Evolutionary conservation across 805 yeast species (phyloP), one percentile per base, ranked within the genome.

Genomic region (Blastobotrys terrestris): DNA sequence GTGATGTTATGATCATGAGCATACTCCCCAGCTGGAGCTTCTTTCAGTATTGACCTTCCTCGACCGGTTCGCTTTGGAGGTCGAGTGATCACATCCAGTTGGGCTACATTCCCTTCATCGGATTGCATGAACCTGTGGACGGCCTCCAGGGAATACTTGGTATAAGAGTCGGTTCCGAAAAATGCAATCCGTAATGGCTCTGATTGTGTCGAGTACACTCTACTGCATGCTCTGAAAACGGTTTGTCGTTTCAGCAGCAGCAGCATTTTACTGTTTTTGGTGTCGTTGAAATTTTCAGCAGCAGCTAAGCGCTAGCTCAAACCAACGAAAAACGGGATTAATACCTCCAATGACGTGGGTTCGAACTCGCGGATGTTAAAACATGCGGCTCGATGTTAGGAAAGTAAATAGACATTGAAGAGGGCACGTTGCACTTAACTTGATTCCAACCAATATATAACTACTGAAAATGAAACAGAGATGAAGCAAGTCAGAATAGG

Each of bases 81-180:
- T 50, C 87, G 67, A 0, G 92, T 77, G 2, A 87, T 77, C 8
- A 87, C 77, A 55, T 86, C 86, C 2, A 88, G 65, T 1, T 63
- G 45, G 53, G 65, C 54, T 21, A 73, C 55, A 54, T 40, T 19
- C 11, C 35, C 21, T 6, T 44, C 46, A 2, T 63, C 41, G 48
- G 58, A 46, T 42, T 58, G 41, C 44, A 59, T 52, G 19, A 68
- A 54, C 31, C 62, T 62, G 2, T 73, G 58, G 5, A 77, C 58
- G 14, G 69, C 70, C 6, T 66, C 61, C 15, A 87, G 70, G 2
- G 86, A 77, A 6, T 67, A 70, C 22, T 81, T 76, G 59, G 90
- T 82, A 67, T 87, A 88, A 19, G 65, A 66, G 63, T 88, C 96
- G 1, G 90, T 79, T 0, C 96, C 96, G 66, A 88, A 88, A 62